Base-by-base conservation (phyloP, 1,284 basidiomycete genomes). In the Ceratobasidium sp. region DNA sequence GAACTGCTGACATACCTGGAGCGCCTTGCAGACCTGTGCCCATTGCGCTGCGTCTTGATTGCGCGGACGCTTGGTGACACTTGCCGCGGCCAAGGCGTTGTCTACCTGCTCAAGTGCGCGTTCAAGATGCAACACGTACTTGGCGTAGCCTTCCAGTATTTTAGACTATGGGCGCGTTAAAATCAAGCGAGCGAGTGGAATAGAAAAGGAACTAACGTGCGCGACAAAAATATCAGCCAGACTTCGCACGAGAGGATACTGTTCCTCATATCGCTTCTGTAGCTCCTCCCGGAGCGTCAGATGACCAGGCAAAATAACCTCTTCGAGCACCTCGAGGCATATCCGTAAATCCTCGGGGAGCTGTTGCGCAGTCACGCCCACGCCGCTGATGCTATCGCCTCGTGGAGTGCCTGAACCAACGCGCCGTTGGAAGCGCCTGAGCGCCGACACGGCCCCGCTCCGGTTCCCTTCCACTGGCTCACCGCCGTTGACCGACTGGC, bases 181-280 rank as follows among this genome's bases (percentile, higher is more conserved):
- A 38, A 40, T 46, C 28, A 71, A 60, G 11, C 30, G 33, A 59
- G 28, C 23, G 44, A 21, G 16, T 7, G 40, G 53, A n/a, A 42
- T 25, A 40, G n/a, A 33, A 61, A 72, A 63, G 72, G 73, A 25
- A 84, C 92, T 81, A 78, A 96, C 95, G 81, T 95, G 95, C 14
- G 91, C 87, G 42, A 94, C 92, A 81, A 97, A 98, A 14, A 97
- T 92, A 77, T 96, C 94, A 44, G 95, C 95, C 44, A 98, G 84
- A 44, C 90, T 92, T 67, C 95, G 86, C 44, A 97, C 95, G 25
- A 97, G 85, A 3, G 95, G 95, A 78, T 91, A 96, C 79, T 96
- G 94, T 77, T 96, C 93, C 73, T 95, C 93, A 75, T 96, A 96
- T 54, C 94, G 84, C 81, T 92, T 94, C 78, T 87, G 87, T 76